Evolutionary conservation across 495 filamentous ascomycete genomes (phyloP), one percentile per base, ranked within the genome.

Genomic region (Hamigera avellanea): DNA sequence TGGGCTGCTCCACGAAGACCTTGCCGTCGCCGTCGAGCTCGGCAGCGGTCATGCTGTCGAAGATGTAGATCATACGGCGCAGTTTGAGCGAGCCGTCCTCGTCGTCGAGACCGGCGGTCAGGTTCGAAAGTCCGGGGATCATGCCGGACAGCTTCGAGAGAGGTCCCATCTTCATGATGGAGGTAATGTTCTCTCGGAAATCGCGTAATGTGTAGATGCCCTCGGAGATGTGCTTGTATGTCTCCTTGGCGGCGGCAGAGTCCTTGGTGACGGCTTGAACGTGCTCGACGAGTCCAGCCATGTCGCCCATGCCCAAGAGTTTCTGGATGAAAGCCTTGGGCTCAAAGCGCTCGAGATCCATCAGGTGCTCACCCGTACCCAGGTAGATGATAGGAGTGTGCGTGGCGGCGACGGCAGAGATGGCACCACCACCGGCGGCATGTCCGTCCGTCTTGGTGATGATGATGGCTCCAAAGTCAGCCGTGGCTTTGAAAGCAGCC

Each of bases 121-220:
- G 80, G 47, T 85, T 81, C 33, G 78, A 81, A 42, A 96, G 76
- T 19, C 91, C 93, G 0, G 91, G 91, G 36, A 99, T 96, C 91
- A 99, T 99, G 49, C 88, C 87, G 0, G 93, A 93, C 72, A 99
- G 88, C 61, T 99, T 99, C 25, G 80, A 86, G 9, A 99, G 62
- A 1, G 91, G 91, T 0, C 91, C 91, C 91, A 99, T 96, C 62
- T 99, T 99, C 88, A 95, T 95, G 55, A 99, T 94, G 39, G 95
- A 96, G 26, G 78, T 78, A 19, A 99, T 75, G 59, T 99, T 93
- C 50, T 96, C 91, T 19, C 93, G 76, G 43, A 99, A 73, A 56
- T 99, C 91, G 33, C 91, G 81, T 32, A 99, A 61, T 0, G 93
- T 95, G 64, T 96, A 99, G 42, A 94, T 86, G 33, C 91, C 91